Conservation (phyloP, 495 filamentous ascomycete species). For the Rostrohypoxylon terebratum region DNA sequence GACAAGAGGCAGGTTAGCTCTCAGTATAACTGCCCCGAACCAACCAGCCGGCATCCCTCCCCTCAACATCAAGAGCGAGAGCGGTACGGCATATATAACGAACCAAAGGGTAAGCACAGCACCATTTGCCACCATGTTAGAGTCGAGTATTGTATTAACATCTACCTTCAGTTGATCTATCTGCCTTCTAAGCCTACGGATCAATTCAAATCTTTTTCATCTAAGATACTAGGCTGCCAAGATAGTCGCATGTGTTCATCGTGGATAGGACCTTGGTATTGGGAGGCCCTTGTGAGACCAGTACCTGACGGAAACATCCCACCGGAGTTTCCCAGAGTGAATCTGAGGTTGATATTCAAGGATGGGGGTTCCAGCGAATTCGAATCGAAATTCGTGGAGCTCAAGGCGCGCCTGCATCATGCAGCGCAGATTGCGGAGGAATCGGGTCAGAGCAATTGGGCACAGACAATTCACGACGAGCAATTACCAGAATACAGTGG, state of each 20-base stretch:
- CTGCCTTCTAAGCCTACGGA: constrained; percentile 77
- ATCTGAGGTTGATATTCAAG: constrained; percentile 87
- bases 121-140: neutral
- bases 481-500: constrained; percentile 85
- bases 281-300: constrained; percentile 82
- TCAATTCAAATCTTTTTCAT: constrained; percentile 86
- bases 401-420: constrained; percentile 85
- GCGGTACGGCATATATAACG: constrained; percentile 78
- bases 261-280: constrained; percentile 96
- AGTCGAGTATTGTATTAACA: constrained; percentile 17
- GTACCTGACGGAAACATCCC: constrained; percentile 88
- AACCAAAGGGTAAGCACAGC: constrained; percentile 79
- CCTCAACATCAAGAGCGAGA: constrained; percentile 60
- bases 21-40: constrained; percentile 58
- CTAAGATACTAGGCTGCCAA: constrained; percentile 83
- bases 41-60: constrained; percentile 58
- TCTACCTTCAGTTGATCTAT: constrained; percentile 77
- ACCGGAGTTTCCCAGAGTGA: constrained; percentile 74
- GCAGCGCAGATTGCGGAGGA: constrained; percentile 75
- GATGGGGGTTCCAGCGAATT: constrained; percentile 97
- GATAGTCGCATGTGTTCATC: constrained; percentile 92
- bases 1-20: constrained; percentile 57
- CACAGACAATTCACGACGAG: constrained; percentile 77
- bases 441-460: constrained; percentile 59
- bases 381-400: constrained; percentile 80